Evolutionary conservation across 495 filamentous ascomycete species (phyloP).

Genomic region (Podospora fimiseda): DNA sequence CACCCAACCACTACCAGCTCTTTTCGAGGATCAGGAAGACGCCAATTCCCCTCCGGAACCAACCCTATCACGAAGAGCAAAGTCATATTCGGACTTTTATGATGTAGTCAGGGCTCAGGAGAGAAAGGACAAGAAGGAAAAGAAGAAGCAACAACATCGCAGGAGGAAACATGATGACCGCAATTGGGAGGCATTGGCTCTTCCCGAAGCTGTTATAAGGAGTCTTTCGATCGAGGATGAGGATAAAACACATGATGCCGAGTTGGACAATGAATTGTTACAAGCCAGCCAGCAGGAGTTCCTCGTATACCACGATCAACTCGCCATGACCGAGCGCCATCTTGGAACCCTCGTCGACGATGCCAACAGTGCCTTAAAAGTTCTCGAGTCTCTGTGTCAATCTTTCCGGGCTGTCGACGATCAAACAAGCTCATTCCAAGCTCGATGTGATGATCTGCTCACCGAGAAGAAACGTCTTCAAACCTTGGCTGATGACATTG

Average conservation of each 20-base stretch:
- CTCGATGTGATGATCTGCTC: conserved; percentile 81
- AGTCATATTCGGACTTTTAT: conserved; percentile 72
- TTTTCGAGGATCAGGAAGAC: conserved; percentile 46
- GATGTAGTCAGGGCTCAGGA: conserved; percentile 53
- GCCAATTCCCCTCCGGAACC: conserved; percentile 54
- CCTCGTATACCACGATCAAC: conserved; percentile 71
- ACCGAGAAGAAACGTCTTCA: conserved; percentile 70
- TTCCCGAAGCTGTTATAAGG: conserved; percentile 48
- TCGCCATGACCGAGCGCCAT: conserved; percentile 71
- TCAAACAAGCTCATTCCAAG: conserved; percentile 85
- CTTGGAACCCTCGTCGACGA: conserved; percentile 72
- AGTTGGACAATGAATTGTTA: conserved; percentile 58
- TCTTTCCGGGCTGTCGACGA: conserved; percentile 81
- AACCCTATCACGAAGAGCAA: conserved; percentile 56
- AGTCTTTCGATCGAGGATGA: conserved; percentile 54
- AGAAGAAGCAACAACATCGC: conserved; percentile 33
- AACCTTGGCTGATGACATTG: conserved; percentile 70
- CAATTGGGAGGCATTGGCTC: conserved; percentile 35
- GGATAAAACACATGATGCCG: conserved; percentile 43
- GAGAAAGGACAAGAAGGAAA: conserved; percentile 37
- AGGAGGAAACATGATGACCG: conserved; percentile 33
- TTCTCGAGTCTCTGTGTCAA: conserved; percentile 67
- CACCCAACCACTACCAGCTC: conserved; percentile 36
- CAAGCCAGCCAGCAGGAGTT: conserved; percentile 82
- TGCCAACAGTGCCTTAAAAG: conserved; percentile 63